Evolutionary conservation across 1,139 yeast genomes (phyloP).

Genomic region (Eremothecium gossypii): DNA sequence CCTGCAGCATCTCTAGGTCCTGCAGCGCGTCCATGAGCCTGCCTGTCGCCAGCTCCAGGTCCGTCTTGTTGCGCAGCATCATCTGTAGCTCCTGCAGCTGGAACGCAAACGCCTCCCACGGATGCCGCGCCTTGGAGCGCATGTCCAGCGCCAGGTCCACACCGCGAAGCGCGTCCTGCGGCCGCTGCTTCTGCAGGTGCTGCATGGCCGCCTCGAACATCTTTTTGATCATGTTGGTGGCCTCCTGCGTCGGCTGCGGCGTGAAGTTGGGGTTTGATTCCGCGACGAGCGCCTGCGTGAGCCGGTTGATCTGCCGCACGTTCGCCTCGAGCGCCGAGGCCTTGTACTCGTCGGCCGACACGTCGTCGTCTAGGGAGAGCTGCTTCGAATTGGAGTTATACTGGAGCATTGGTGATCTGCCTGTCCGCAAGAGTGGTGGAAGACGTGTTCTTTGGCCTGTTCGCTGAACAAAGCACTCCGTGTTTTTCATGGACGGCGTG

Average conservation of each 20-base stretch:
- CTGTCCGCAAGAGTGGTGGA: no score
- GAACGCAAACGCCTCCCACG: slow-evolving; percentile 77
- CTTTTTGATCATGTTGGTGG: slow-evolving; percentile 60
- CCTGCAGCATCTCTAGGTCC: slow-evolving; percentile 70
- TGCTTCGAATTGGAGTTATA: slow-evolving; percentile 26
- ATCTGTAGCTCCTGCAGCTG: slow-evolving; percentile 69
- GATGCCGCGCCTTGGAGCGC: slow-evolving; percentile 62
- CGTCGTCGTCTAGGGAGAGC: not conserved
- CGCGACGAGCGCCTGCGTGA: slow-evolving; percentile 51
- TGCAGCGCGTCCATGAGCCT: slow-evolving; percentile 65
- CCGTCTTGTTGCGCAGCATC: slow-evolving; percentile 73
- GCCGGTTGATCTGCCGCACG: slow-evolving; percentile 52
- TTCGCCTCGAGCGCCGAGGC: slow-evolving; percentile 39
- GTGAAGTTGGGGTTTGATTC: slow-evolving; percentile 48
- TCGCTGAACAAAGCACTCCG: no score
- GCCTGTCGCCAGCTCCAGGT: slow-evolving; percentile 60
- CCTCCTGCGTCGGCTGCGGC: slow-evolving; percentile 52
- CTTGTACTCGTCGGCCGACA: slow-evolving; percentile 8
- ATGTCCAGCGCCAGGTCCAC: slow-evolving; percentile 72
- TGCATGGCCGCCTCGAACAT: slow-evolving; percentile 65
- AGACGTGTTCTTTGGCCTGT: no score
- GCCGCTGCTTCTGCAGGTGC: slow-evolving; percentile 52
- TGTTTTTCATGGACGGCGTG: no score
- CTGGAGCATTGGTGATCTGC: slow-evolving; percentile 1
- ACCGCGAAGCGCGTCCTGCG: slow-evolving; percentile 63